Base-by-base conservation (phyloP, 495 filamentous ascomycete genomes). In the Aspergillus incahuasiensis region DNA sequence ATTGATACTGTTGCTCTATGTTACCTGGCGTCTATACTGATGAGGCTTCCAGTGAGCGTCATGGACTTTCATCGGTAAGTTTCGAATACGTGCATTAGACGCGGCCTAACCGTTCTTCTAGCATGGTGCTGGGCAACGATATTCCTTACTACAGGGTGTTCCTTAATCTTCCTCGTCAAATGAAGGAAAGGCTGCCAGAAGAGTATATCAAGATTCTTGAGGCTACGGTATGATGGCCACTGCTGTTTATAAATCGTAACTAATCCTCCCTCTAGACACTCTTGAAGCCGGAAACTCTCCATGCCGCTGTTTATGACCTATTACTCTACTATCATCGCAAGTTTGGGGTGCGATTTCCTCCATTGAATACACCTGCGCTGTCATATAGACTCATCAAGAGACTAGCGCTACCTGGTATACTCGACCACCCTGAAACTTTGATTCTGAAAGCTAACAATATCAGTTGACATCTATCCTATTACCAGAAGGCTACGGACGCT, bases 331-430 rank as follows among this genome's bases (percentile, higher is more conserved):
- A 87, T 63, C 72, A 82, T 44, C 70, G 73, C 42, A 81, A 87
- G 24, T 92, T 88, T 63, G 82, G 80, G 16, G 75, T 96, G 61
- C 63, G 70, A 0, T 84, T 96, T 49, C 92, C 94, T 1, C 70
- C 82, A 0, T 60, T 96, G 35, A 95, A 95, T 52, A 66, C 71
- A 16, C 78, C 84, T 5, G 68, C 87, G 5, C 59, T 95, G 16
- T 66, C 91, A 8, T 83, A 86, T 54, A 79, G 85, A 38, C 86
- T 87, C 54, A 79, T 95, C 24, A 85, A 79, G 57, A 79, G 87
- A 43, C 76, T 97, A 21, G 83, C 86, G 8, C 74, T 98, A 19
- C 94, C 94, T 40, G 65, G 89, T 92, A 83, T 55, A 81, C 1
- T 39, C 1, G 1, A 16, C 24, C 24, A 39, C 20, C 9, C 48